These are phyloP conservation scores for Corrigiola litoralis DNA, from an alignment of 179 eudicot genomes.

Conservation along the genomic window DNA sequence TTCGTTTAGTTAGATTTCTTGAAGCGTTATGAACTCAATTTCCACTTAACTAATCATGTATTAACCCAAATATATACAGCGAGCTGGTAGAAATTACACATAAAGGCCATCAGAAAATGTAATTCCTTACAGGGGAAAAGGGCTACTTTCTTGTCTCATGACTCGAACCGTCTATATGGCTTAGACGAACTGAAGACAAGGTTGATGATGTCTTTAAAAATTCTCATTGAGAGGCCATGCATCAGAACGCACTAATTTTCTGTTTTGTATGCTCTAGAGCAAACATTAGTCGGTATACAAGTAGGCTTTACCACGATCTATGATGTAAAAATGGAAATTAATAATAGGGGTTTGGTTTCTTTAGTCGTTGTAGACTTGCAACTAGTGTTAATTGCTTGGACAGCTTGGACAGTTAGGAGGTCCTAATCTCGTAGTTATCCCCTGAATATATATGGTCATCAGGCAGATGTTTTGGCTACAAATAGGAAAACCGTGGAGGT, in stretches of 20 bases:
- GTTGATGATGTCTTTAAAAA: conserved; percentile 62
- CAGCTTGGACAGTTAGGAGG: no score
- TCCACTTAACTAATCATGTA: conserved; percentile 32
- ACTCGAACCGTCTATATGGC: conserved; percentile 30
- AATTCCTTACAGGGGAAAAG: conserved; percentile 73
- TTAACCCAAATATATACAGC: conserved; percentile 40
- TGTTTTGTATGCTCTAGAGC: conserved; percentile 60
- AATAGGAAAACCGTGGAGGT: no score
- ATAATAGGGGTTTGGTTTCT: conserved; percentile 63
- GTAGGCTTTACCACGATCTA: conserved; percentile 45
- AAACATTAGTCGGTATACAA: conserved; percentile 62
- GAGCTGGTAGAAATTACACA: conserved; percentile 62
- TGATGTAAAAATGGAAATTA: conserved; percentile 46
- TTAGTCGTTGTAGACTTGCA: conserved; percentile 70
- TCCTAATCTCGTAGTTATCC: no score
- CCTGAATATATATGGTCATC: no score
- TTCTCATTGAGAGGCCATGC: conserved; percentile 53
- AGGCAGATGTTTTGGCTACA: no score
- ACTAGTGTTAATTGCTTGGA: conserved; percentile 88
- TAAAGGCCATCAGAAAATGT: conserved; percentile 79
- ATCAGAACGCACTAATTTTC: conserved; percentile 53
- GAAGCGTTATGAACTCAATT: conserved; percentile 68
- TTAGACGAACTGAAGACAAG: conserved; percentile 57
- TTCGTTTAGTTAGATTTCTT: conserved; percentile 70
- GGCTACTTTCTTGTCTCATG: conserved; percentile 69